A percentile compares a stretch with the other conserved stretches of the same genome.
Conservation (phyloP, 1,284 basidiomycete genomes). For the Moesziomyces globuligerus region DNA sequence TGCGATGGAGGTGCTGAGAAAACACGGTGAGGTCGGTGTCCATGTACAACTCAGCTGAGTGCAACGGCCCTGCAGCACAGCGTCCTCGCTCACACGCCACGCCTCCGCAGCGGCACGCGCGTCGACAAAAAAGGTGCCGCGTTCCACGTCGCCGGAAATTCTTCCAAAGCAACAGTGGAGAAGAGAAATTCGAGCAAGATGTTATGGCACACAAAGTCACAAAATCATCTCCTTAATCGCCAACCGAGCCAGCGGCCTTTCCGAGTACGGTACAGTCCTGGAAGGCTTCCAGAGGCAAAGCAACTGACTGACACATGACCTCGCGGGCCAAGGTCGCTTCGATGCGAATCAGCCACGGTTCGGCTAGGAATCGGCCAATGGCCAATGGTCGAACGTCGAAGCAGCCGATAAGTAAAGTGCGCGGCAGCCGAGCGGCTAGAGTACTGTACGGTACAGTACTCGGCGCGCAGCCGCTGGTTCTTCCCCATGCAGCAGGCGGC, state of each 20-base stretch:
- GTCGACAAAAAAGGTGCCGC: background rate
- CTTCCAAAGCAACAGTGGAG: slow-evolving; percentile 35
- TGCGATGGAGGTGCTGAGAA: background rate
- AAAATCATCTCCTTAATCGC: too few species aligned
- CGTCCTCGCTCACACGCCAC: too few species aligned
- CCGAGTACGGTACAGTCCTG: too few species aligned
- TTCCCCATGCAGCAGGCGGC: background rate
- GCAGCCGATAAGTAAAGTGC: background rate
- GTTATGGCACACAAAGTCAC: background rate
- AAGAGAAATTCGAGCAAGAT: background rate
- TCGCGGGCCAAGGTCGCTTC: background rate
- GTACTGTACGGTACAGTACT: too few species aligned
- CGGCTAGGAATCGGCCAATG: background rate
- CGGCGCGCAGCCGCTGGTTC: background rate
- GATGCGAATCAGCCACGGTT: background rate
- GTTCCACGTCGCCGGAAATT: slow-evolving; percentile 32
- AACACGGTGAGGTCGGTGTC: too few species aligned
- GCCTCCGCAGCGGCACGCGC: background rate
- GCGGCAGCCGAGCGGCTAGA: too few species aligned
- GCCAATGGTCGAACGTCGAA: background rate
- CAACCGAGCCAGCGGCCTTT: too few species aligned
- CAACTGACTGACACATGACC: background rate
- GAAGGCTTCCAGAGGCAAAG: too few species aligned
- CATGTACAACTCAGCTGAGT: too few species aligned
- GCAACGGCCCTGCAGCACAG: too few species aligned